Percentiles rank a stretch among this genome's conserved stretches.
Evolutionary conservation across 345 rosid genomes (phyloP).

Genomic region (Hypericum perforatum): DNA sequence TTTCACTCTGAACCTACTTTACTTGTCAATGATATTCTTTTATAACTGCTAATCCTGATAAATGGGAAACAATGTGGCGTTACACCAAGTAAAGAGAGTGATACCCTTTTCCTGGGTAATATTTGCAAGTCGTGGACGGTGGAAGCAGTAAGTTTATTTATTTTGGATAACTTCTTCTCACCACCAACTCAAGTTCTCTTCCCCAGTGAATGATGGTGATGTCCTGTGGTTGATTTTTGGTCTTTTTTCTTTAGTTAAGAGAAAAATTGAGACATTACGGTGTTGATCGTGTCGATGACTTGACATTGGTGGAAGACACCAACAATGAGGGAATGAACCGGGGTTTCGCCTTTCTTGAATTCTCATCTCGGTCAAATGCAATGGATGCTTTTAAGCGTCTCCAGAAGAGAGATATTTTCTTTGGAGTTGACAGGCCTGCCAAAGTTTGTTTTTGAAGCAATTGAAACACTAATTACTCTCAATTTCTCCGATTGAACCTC

Average conservation of each 20-base stretch:
- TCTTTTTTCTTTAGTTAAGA: slow-evolving; percentile 58
- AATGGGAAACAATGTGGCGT: slow-evolving; percentile 97
- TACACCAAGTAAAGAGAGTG: slow-evolving; percentile 90
- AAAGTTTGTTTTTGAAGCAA: too few relatives aligned
- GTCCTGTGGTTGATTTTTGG: slow-evolving; percentile 12
- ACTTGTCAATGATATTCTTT: slow-evolving; percentile 18
- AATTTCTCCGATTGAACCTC: too few relatives aligned
- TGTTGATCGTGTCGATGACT: slow-evolving; percentile 74
- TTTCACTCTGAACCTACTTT: slow-evolving; percentile 21
- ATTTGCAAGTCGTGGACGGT: slow-evolving; percentile 91
- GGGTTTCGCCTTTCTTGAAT: slow-evolving; percentile 97
- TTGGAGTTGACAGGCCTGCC: slow-evolving; percentile 95
- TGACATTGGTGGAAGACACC: slow-evolving; percentile 87
- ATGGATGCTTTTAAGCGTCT: slow-evolving; percentile 93
- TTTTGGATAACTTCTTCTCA: slow-evolving; percentile 16
- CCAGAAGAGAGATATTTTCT: slow-evolving; percentile 75
- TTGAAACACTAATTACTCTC: too few relatives aligned
- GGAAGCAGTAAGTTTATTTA: slow-evolving; percentile 73
- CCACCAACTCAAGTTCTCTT: slow-evolving; percentile 11
- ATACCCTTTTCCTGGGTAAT: slow-evolving; percentile 90
- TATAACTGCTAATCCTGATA: slow-evolving; percentile 59
- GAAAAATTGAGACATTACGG: slow-evolving; percentile 95
- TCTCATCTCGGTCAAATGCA: slow-evolving; percentile 84
- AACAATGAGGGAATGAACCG: slow-evolving; percentile 81
- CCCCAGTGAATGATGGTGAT: slow-evolving; percentile 9